phyloP scores from a whole-genome alignment of 306 rosid genomes.

The Echinosophora koreensis region DNA sequence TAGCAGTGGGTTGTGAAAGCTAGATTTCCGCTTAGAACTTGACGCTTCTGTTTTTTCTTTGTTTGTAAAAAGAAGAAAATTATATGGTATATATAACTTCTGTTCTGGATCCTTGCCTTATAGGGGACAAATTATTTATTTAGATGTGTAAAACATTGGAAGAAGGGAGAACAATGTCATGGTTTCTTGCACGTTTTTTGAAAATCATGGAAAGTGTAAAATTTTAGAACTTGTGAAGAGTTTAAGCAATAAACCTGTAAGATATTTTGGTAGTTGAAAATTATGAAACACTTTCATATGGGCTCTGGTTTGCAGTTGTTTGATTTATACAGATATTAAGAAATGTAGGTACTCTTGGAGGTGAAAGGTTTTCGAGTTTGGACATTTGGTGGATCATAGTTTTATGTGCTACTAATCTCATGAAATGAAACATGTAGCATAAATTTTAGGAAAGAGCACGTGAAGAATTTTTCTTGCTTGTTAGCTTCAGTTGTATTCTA shows the following conservation, averaged over 20 bases:
- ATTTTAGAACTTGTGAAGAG: no score
- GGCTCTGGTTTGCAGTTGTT: background rate
- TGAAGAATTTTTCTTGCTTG: background rate
- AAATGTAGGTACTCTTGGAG: background rate
- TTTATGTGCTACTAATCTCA: background rate
- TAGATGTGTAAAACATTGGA: background rate
- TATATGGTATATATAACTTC: background rate
- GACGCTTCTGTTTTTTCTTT: background rate
- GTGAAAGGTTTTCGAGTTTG: background rate
- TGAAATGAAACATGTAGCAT: no score
- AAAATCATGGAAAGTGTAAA: no score
- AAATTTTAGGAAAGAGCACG: no score
- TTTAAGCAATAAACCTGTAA: no score
- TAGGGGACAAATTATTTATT: background rate
- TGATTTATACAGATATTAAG: background rate
- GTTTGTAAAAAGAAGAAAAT: no score
- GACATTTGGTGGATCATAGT: background rate
- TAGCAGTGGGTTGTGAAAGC: background rate
- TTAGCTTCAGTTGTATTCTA: background rate
- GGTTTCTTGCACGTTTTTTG: no score
- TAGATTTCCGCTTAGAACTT: conserved; percentile 4
- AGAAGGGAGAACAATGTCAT: background rate
- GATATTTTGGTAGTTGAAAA: background rate
- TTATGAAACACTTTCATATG: background rate
- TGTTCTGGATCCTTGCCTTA: background rate